Evolutionary conservation across 192 early-diverging fungal species (phyloP), one percentile per base, ranked within the genome.

Genomic region (Gigaspora rosea): DNA sequence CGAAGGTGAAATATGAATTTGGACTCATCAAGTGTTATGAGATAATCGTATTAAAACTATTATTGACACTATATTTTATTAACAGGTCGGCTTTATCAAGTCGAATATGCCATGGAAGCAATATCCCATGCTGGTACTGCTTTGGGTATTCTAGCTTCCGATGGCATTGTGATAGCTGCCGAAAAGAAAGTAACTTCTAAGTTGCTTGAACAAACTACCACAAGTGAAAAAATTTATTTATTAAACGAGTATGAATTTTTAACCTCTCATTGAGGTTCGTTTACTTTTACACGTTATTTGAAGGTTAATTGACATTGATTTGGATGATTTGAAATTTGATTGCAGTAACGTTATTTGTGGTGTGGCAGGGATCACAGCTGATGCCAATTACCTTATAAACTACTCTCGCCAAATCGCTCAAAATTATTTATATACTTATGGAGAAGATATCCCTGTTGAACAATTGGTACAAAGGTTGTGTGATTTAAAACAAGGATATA

Each of bases 91-190:
- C 85, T 99, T 62, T 96, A 97, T 85, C 98, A 99, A 87, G 98
- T 99, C 73, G 98, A 99, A 86, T 98, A 99, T 84, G 98, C 98
- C 32, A 98, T 99, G 96, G 96, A 99, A 83, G 97, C 98, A 50
- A 98, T 99, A 82, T 96, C 95, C 8, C 96, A 95, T 76, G 98
- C 97, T 36, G 96, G 96, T 59, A 98, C 94, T 71, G 92, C 94
- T 16, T 90, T 99, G 35, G 98, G 98, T 57, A 91, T 99, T 75
- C 88, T 95, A 69, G 87, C 93, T 61, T 90, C 88, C 57, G 96
- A 99, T 72, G 98, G 98, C 59, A 89, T 98, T 59, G 94, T 99
- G 4, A 89, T 99, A 80, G 97, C 95, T 27, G 98, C 98, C 33
- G 96, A 98, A 84, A 97, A 97, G 79, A 96, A 96, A 86, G 92